A percentile compares a stretch with the other conserved stretches of the same genome.
Evolutionary conservation across 1,139 yeast species (phyloP).

Genomic region (Pneumocystis sp.): DNA sequence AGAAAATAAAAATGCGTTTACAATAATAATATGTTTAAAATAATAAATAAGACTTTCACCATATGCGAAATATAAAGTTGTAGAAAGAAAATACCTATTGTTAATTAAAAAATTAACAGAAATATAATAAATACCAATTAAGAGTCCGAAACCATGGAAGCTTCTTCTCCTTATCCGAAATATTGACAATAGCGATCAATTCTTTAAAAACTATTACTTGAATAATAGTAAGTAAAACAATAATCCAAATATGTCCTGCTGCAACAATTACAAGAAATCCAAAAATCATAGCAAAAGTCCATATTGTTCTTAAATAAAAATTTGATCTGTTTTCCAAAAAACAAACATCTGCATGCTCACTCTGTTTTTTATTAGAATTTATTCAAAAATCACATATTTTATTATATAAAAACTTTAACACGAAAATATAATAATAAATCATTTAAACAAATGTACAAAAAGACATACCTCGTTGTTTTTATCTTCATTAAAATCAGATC

Average conservation of each 20-base stretch:
- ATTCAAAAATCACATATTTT: background rate
- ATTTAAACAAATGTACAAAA: no score
- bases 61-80: slow-evolving; percentile 77
- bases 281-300: slow-evolving; percentile 85
- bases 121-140: slow-evolving; percentile 48
- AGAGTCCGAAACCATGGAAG: slow-evolving; percentile 71
- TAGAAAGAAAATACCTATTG: slow-evolving; percentile 30
- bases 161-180: slow-evolving; percentile 69
- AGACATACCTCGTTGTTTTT: background rate
- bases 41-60: slow-evolving; percentile 69
- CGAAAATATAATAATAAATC: background rate
- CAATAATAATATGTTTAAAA: slow-evolving; percentile 34
- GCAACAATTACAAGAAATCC: slow-evolving; percentile 57
- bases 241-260: slow-evolving; percentile 79
- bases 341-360: background rate
- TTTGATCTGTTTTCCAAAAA: background rate
- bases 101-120: slow-evolving; percentile 30
- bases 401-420: background rate
- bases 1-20: slow-evolving; percentile 30
- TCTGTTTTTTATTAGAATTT: background rate
- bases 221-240: slow-evolving; percentile 51
- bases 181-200: slow-evolving; percentile 68
- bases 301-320: slow-evolving; percentile 42
- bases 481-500: background rate
- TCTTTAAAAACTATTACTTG: slow-evolving; percentile 82